A percentile compares a stretch with the other conserved stretches of the same genome.
phyloP scores from a whole-genome alignment of 1,284 basidiomycete species.

The Trichosporon asahii region DNA sequence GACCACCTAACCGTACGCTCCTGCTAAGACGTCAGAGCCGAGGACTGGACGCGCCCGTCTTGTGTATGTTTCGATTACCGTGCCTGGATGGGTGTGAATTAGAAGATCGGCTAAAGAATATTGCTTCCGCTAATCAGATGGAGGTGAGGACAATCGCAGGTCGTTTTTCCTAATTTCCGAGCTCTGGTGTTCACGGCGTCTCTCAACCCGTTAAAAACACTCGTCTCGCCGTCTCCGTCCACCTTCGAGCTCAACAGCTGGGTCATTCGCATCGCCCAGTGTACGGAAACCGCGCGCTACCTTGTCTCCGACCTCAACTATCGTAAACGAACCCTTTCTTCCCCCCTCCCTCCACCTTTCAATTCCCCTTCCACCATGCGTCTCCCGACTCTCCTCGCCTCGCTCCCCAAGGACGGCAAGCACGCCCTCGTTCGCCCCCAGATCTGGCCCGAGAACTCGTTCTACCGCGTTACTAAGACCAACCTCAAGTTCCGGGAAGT shows the following conservation, averaged over 20 bases:
- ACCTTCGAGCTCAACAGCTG: background rate
- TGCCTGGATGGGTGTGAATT: background rate
- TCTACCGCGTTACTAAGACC: constrained; percentile 38
- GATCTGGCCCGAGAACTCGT: constrained; percentile 30
- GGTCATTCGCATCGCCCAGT: background rate
- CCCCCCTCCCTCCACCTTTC: background rate
- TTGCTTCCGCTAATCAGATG: background rate
- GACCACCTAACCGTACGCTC: background rate
- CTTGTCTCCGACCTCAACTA: background rate
- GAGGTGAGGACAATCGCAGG: constrained; percentile 1
- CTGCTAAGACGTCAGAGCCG: background rate
- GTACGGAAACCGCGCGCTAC: background rate
- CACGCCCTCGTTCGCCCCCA: constrained; percentile 33
- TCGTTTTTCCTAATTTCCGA: constrained; percentile 3
- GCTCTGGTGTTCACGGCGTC: background rate
- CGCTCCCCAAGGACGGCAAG: constrained; percentile 31
- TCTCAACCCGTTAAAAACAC: background rate
- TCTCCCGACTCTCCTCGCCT: constrained; percentile 36
- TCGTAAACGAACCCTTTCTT: background rate
- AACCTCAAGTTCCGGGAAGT: constrained; percentile 31
- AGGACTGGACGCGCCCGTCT: background rate
- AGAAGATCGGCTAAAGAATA: background rate
- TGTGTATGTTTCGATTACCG: background rate
- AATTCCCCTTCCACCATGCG: background rate
- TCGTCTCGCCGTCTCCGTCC: background rate